Evolutionary conservation across 2,329 filamentous ascomycete genomes (phyloP).

Genomic region (Parascedosporium putredinis): DNA sequence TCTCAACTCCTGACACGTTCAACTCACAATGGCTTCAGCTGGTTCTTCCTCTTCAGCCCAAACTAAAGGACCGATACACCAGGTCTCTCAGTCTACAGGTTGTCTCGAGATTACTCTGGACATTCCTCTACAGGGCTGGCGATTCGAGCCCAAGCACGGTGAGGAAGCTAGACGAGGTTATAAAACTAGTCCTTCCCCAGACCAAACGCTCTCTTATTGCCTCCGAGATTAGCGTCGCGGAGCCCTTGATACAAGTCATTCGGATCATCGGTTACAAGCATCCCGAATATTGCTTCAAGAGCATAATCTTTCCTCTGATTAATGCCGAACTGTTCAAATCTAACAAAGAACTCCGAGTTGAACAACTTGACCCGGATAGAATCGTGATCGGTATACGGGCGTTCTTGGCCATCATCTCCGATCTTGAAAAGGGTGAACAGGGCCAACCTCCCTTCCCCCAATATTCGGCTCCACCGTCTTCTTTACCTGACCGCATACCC

Average conservation of each 20-base stretch:
- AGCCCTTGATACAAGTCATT: conserved; percentile 87
- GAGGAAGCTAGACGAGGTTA: conserved; percentile 81
- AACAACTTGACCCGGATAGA: conserved; percentile 88
- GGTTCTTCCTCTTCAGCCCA: conserved; percentile 65
- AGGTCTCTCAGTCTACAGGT: conserved; percentile 77
- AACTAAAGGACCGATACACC: conserved; percentile 72
- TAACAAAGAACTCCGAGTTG: conserved; percentile 69
- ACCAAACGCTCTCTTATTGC: conserved; percentile 73
- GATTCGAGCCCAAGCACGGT: conserved; percentile 59
- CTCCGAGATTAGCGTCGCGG: conserved; percentile 72
- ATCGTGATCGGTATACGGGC: conserved; percentile 96
- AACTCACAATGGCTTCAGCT: conserved; percentile 78
- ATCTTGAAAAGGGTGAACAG: conserved; percentile 75
- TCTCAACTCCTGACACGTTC: conserved; percentile 77
- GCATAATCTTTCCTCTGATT: conserved; percentile 87
- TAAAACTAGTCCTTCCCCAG: conserved; percentile 71
- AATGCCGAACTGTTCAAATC: conserved; percentile 81
- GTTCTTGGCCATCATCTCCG: conserved; percentile 85
- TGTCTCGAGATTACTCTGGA: conserved; percentile 85
- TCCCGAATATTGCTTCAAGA: conserved; percentile 86
- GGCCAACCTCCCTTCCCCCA: conserved; percentile 75
- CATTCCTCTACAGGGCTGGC: conserved; percentile 76
- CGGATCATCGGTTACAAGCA: conserved; percentile 89
- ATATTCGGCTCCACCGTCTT: conserved; percentile 28
- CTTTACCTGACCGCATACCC: conserved; percentile 30